Evolutionary conservation across 1,284 basidiomycete genomes (phyloP), one percentile per base, ranked within the genome.

Genomic region (Ganoderma resinaceum): DNA sequence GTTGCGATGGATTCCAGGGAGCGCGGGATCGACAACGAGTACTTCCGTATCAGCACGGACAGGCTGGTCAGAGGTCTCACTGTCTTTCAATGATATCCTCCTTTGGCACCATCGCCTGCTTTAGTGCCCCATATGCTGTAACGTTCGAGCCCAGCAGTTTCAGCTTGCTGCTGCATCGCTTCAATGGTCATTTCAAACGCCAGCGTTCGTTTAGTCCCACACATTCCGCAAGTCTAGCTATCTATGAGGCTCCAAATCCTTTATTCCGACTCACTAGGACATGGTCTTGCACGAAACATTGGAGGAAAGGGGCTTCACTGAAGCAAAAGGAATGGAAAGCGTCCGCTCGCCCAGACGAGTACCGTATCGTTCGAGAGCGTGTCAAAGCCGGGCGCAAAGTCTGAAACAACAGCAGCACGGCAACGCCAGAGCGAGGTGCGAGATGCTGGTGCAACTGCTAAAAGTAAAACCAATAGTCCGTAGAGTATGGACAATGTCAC

Each of bases 21-120:
- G 73, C 86, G 88, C 65, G 96, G 96, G 18, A 90, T 98, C 66
- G 96, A 98, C 79, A 97, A 96, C 76, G 95, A 97, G 78, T 91
- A 95, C 81, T 96, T 97, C 76, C 89, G 95, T 61, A 84, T 89
- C 6, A 94, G 92, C 67, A 87, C 94, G 14, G 95, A 97, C 81
- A 87, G 92, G 66, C 83, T 96, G 68, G 83, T 96, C 46, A 83
- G 90, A 75, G 87, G 90, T 18, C 79, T 92, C 38, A 86, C 90
- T 49, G 83, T 89, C 62, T 94, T 77, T 67, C 74, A 78, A 67
- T 79, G 72, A 60, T 38, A 60, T 26, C 20, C 23, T 6, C 14
- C 55, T 38, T 40, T 60, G 5, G 58, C 23, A 58, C 20, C 53
- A 33, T 33, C 46, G 11, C n/a, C 46, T 14, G 9, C 46, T 18